Evolutionary conservation across 495 filamentous ascomycete genomes (phyloP).

Genomic region (Annulohypoxylon stygium): DNA sequence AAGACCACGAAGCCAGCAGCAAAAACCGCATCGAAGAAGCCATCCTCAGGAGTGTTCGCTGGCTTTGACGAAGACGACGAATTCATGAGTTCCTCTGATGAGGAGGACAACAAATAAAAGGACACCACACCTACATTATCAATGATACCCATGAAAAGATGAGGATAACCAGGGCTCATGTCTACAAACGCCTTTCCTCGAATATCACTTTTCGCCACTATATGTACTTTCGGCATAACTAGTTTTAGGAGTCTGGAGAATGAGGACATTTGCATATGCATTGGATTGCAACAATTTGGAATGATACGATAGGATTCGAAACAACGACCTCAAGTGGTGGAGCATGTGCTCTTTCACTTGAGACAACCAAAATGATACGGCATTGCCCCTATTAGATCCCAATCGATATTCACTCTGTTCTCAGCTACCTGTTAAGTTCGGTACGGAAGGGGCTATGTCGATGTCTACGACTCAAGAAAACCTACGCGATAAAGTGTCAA

Average conservation of each 20-base stretch:
- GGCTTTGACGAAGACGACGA: constrained; percentile 95
- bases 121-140: background rate
- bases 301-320: background rate
- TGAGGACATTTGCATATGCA: background rate
- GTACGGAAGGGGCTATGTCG: background rate
- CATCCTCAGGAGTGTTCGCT: constrained; percentile 70
- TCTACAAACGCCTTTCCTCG: background rate
- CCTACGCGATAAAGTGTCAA: background rate
- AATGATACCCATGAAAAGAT: constrained; percentile 28
- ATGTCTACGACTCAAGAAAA: background rate
- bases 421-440: background rate
- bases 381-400: background rate
- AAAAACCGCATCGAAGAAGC: constrained; percentile 59
- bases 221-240: background rate
- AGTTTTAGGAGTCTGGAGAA: background rate
- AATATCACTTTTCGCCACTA: background rate
- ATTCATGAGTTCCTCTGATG: constrained; percentile 84
- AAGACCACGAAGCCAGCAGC: constrained; percentile 54
- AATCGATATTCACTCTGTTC: background rate
- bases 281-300: background rate
- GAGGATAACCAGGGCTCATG: background rate
- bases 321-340: background rate
- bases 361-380: background rate
- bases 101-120: constrained; percentile 50
- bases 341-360: background rate